Evolutionary conservation across 179 eudicot species (phyloP).

Genomic region (Beta macrorhiza): DNA sequence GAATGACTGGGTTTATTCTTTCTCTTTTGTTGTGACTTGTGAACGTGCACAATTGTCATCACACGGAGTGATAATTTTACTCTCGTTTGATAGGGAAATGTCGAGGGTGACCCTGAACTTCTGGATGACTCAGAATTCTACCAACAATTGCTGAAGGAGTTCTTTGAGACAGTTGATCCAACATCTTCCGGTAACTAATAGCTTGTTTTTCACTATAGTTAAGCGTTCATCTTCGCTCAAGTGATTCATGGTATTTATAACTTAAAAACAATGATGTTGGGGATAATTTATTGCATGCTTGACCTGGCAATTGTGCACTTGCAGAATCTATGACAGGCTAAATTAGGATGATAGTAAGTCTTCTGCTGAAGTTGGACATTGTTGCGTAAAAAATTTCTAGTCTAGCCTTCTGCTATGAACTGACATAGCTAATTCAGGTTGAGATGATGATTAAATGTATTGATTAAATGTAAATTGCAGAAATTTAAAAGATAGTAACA

Average conservation of each 20-base stretch:
- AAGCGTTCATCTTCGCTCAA: neutral
- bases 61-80: neutral
- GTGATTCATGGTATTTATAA: neutral
- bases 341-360: neutral
- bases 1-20: neutral
- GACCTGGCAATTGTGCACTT: neutral
- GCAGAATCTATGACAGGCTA: neutral
- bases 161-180: slow-evolving; percentile 71
- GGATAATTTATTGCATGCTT: neutral
- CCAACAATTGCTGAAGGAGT: slow-evolving; percentile 85
- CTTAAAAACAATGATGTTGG: neutral
- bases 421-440: too few relatives aligned
- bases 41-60: neutral
- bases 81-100: slow-evolving; percentile 20
- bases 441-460: too few relatives aligned
- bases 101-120: slow-evolving; percentile 86
- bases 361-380: neutral
- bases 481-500: too few relatives aligned
- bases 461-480: too few relatives aligned
- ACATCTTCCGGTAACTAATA: slow-evolving; percentile 59
- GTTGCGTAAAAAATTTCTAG: too few relatives aligned
- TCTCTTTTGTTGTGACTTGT: neutral
- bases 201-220: neutral
- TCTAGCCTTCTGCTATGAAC: too few relatives aligned
- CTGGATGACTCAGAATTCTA: slow-evolving; percentile 88